Evolutionary conservation across 2,329 filamentous ascomycete genomes (phyloP), one percentile per base, ranked within the genome.

Genomic region (Plectosphaerella cucumerina): DNA sequence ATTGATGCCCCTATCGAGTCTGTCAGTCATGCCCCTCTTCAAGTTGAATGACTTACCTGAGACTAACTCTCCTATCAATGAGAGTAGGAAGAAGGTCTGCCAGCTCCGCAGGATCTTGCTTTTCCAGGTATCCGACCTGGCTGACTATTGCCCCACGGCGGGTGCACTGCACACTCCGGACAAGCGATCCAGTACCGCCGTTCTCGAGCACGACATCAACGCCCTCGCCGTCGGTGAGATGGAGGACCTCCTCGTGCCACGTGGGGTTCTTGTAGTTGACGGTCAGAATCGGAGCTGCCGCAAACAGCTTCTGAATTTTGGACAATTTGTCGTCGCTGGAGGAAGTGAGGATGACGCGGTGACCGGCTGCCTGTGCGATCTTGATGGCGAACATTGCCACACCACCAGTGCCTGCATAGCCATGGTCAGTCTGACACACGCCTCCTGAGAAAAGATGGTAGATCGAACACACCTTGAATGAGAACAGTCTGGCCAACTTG

Each of bases 71-170:
- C 41, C 69, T 58, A 50, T 71, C 70, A 47, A 73, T 72, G 3
- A 73, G 51, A 0, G 58, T 58, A 1, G 66, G 58, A 2, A 73
- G 42, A 20, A 74, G 54, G 35, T 71, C 68, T 3, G 57, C 52
- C 14, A 73, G 49, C 4, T 67, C 54, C 0, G 56, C 53, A 2
- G 61, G 54, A 5, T 68, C 54, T 15, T 63, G 55, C 15, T 62
- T 61, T 5, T 63, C 62, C 3, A 75, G 60, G 52, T 72, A 74
- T 5, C 73, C 71, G 26, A 76, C 69, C 48, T 71, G 68, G 50
- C 70, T 74, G 44, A 75, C 61, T 1, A 63, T 63, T 0, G 70
- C 72, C 2, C 73, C 70, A 1, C 71, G 69, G 10, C 66, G 60
- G 6, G 70, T 70, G 50, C 66, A 72, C 44, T 62, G 60, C 47